A percentile compares a stretch with the other conserved stretches of the same genome.
Conservation (phyloP, 306 rosid species). For the Prunus armeniaca region DNA sequence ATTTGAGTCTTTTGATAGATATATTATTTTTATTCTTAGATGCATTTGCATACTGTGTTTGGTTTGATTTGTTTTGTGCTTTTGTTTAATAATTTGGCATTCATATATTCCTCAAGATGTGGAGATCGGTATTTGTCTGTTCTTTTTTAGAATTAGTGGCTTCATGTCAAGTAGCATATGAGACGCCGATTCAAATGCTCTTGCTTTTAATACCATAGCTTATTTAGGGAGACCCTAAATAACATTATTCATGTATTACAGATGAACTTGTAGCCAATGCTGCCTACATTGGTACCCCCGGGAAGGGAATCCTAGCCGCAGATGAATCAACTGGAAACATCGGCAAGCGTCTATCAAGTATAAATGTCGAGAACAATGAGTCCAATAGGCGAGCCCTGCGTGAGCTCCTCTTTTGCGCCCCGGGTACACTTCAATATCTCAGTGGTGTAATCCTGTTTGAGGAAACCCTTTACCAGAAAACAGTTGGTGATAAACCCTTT, state of each 20-base stretch:
- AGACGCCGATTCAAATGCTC: background rate
- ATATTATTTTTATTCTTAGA: no score
- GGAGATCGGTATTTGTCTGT: no score
- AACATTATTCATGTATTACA: constrained; percentile 14
- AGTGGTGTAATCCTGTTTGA: constrained; percentile 62
- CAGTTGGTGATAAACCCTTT: constrained; percentile 63
- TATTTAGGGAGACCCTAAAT: background rate
- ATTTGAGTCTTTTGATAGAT: no score
- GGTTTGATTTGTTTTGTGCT: background rate
- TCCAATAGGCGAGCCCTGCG: constrained; percentile 54
- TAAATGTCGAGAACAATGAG: constrained; percentile 52
- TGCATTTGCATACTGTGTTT: background rate
- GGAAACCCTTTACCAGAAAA: constrained; percentile 60
- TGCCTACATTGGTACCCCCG: constrained; percentile 62
- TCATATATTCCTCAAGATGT: no score
- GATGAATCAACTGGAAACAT: constrained; percentile 69
- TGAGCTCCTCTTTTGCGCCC: constrained; percentile 62
- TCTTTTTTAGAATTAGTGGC: no score
- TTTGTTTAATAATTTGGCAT: background rate
- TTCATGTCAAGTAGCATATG: no score
- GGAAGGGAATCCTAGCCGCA: constrained; percentile 72
- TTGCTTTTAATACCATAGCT: background rate
- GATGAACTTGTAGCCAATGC: constrained; percentile 68
- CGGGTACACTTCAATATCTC: constrained; percentile 40
- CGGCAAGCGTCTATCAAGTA: constrained; percentile 60